Conservation (phyloP, 2,329 filamentous ascomycete genomes). For the Alternaria solani region DNA sequence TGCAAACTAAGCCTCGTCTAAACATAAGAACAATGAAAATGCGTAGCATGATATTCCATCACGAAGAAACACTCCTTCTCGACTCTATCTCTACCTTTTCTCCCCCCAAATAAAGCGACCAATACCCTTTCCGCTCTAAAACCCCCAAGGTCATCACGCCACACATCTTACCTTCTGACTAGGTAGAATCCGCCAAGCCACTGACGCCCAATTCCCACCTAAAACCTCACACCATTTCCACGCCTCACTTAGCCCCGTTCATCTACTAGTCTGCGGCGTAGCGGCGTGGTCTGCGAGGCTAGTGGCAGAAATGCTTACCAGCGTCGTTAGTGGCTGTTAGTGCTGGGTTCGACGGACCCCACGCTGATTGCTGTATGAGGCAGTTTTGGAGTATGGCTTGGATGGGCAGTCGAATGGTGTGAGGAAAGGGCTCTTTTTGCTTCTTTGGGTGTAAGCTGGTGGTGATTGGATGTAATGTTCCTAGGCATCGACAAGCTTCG, state of each 20-base stretch:
- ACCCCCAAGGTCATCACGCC: neutral
- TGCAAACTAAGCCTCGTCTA: neutral
- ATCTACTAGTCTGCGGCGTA: conserved; percentile 1
- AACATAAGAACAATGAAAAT: neutral
- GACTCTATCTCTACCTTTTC: neutral
- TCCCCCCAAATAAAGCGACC: neutral
- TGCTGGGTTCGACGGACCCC: conserved; percentile 5
- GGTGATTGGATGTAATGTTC: neutral
- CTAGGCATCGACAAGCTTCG: neutral
- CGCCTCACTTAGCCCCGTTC: neutral
- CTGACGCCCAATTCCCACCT: neutral
- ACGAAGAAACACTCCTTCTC: neutral
- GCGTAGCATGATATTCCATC: neutral
- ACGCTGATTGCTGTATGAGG: conserved; percentile 1
- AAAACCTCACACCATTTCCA: neutral
- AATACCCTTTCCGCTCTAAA: neutral
- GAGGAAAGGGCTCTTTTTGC: neutral
- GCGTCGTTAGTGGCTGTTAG: conserved; percentile 7
- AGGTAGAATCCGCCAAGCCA: neutral
- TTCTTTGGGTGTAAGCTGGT: neutral
- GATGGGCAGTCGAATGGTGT: neutral
- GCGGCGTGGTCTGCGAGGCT: conserved; percentile 2
- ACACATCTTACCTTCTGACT: neutral
- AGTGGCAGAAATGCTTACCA: conserved; percentile 4
- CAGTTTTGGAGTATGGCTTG: neutral